These are phyloP conservation scores for Aspergillus pseudoglaucus DNA, from an alignment of 2,329 filamentous ascomycete species.

Conservation along the genomic window DNA sequence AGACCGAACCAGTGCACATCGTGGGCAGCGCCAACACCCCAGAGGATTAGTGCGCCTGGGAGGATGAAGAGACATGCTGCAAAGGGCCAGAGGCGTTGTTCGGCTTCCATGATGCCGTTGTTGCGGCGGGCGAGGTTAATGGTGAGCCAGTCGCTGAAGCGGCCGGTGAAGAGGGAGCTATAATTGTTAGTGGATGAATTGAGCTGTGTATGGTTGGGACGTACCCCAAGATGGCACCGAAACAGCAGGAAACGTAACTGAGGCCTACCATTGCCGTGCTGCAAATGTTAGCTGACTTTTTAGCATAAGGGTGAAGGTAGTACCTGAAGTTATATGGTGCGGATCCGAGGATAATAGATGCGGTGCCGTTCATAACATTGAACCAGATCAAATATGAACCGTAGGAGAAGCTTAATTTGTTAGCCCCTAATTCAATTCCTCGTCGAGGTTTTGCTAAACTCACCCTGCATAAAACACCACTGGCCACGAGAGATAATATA, in stretches of 20 bases:
- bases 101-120: conserved; percentile 36
- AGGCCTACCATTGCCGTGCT: conserved; percentile 35
- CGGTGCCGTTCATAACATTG: conserved; percentile 36
- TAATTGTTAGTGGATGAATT: neutral
- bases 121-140: conserved; percentile 35
- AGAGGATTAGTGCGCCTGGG: conserved; percentile 30
- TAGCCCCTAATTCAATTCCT: conserved; percentile 1
- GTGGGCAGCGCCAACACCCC: conserved; percentile 39
- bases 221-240: conserved; percentile 28
- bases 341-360: conserved; percentile 30
- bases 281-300: conserved; percentile 8
- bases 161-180: conserved; percentile 34
- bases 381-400: conserved; percentile 35
- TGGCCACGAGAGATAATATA: conserved; percentile 33
- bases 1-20: conserved; percentile 38
- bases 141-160: conserved; percentile 35
- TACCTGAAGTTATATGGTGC: conserved; percentile 34
- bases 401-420: conserved; percentile 28
- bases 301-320: neutral
- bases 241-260: conserved; percentile 30
- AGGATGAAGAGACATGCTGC: conserved; percentile 28
- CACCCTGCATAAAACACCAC: conserved; percentile 36
- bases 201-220: neutral
- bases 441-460: neutral
- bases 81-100: conserved; percentile 38